phyloP scores from a whole-genome alignment of 2,329 filamentous ascomycete genomes.

The Ophiostoma himal-ulmi region DNA sequence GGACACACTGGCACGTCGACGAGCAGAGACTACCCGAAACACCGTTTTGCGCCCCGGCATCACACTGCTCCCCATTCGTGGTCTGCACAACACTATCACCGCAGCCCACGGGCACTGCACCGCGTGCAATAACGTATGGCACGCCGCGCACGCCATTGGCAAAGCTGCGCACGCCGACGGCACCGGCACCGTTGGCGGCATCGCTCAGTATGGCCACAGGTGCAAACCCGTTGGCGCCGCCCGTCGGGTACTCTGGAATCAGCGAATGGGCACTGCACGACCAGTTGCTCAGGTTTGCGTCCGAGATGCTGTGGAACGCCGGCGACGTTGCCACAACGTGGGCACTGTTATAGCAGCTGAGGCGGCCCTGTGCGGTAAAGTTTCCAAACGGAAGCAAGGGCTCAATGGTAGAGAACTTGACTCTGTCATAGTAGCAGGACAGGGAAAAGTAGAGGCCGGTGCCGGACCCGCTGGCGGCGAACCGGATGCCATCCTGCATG shows the following conservation, averaged over 20 bases:
- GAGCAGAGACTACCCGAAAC: conserved; percentile 35
- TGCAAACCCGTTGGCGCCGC: conserved; percentile 34
- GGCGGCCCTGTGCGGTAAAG: conserved; percentile 37
- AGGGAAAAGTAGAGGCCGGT: conserved; percentile 36
- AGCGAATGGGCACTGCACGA: conserved; percentile 40
- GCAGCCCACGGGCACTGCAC: conserved; percentile 38
- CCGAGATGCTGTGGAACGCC: conserved; percentile 34
- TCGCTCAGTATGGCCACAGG: conserved; percentile 38
- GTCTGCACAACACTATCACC: conserved; percentile 35
- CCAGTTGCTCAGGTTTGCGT: conserved; percentile 38
- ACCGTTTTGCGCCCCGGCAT: conserved; percentile 34
- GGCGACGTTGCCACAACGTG: conserved; percentile 36
- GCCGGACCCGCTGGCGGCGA: conserved; percentile 24
- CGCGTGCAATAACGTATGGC: conserved; percentile 40
- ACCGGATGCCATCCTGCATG: conserved; percentile 36
- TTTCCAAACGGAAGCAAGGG: conserved; percentile 35
- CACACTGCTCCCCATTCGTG: conserved; percentile 36
- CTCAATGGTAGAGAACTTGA: conserved; percentile 26
- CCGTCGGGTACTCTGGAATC: conserved; percentile 36
- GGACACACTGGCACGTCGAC: conserved; percentile 36
- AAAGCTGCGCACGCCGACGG: conserved; percentile 33
- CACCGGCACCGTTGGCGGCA: conserved; percentile 27
- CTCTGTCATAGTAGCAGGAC: conserved; percentile 38
- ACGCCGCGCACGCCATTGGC: conserved; percentile 36
- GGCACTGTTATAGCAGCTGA: conserved; percentile 38